phyloP scores from a whole-genome alignment of 2,329 filamentous ascomycete genomes.

The Sporothrix luriei region DNA sequence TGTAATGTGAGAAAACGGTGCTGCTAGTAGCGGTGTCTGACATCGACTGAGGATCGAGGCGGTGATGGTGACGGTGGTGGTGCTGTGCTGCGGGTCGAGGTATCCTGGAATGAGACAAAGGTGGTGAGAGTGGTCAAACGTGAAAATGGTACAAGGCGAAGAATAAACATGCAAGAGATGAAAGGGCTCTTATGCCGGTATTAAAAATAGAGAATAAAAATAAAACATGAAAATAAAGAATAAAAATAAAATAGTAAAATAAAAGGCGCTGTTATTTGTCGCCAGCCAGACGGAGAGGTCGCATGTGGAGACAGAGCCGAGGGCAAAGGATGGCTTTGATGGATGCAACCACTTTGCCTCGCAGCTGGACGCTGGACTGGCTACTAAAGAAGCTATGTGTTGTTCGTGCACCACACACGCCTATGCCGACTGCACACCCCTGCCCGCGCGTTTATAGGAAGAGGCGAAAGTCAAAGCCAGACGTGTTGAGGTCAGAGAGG shows the following conservation, averaged over 20 bases:
- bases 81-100: not conserved
- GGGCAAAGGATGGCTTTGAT: not conserved
- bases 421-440: not conserved
- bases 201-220: slow-evolving; percentile 11
- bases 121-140: not conserved
- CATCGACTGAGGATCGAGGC: not conserved
- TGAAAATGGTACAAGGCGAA: not conserved
- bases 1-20: slow-evolving; percentile 10
- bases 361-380: slow-evolving; percentile 18
- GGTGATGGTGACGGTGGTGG: not conserved
- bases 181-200: not conserved
- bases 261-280: slow-evolving; percentile 9
- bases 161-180: not conserved
- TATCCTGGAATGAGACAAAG: not conserved
- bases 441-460: slow-evolving; percentile 4
- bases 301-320: slow-evolving; percentile 21
- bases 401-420: slow-evolving; percentile 10
- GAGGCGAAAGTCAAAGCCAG: not conserved
- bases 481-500: not conserved
- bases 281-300: slow-evolving; percentile 22
- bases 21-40: not conserved
- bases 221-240: not conserved
- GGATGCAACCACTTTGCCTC: slow-evolving; percentile 24
- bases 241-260: too few species aligned
- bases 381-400: slow-evolving; percentile 3